These are phyloP conservation scores for Corymbia calophylla DNA, from an alignment of 441 rosid genomes.

Conservation along the genomic window DNA sequence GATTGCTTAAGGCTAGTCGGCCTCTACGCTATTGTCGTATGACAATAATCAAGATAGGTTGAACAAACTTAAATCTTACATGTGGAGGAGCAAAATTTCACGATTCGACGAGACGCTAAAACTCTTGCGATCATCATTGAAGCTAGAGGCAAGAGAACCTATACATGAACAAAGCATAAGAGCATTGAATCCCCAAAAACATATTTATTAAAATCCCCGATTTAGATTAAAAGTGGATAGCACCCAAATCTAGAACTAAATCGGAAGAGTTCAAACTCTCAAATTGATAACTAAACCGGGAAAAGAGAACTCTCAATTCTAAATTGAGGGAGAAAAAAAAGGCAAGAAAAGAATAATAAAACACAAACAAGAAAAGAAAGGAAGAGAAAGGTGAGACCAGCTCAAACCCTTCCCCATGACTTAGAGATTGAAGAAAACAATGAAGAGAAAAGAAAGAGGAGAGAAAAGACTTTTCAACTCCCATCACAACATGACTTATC, in stretches of 20 bases:
- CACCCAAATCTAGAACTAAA: not conserved
- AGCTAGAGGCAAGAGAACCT: not conserved
- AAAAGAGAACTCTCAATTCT: not conserved
- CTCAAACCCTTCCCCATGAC: not conserved
- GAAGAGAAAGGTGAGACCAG: not conserved
- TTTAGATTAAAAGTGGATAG: not conserved
- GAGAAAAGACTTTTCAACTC: not conserved
- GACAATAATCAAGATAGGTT: not conserved
- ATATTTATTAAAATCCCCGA: no score
- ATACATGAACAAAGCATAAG: fast-evolving
- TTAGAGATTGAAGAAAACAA: not conserved
- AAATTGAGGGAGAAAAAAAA: no score
- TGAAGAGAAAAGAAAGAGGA: not conserved
- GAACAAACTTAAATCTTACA: not conserved
- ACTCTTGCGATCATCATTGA: not conserved
- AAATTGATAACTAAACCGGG: not conserved
- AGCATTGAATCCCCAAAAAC: not conserved
- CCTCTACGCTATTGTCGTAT: fast-evolving
- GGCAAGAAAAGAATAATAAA: no score
- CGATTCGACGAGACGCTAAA: fast-evolving
- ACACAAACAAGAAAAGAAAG: not conserved
- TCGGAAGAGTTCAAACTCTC: not conserved
- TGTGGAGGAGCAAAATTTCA: not conserved
- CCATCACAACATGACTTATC: not conserved
- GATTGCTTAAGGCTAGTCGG: not conserved